These are phyloP conservation scores for Gossypioides kirkii DNA, from an alignment of 345 rosid genomes.

Conservation along the genomic window DNA sequence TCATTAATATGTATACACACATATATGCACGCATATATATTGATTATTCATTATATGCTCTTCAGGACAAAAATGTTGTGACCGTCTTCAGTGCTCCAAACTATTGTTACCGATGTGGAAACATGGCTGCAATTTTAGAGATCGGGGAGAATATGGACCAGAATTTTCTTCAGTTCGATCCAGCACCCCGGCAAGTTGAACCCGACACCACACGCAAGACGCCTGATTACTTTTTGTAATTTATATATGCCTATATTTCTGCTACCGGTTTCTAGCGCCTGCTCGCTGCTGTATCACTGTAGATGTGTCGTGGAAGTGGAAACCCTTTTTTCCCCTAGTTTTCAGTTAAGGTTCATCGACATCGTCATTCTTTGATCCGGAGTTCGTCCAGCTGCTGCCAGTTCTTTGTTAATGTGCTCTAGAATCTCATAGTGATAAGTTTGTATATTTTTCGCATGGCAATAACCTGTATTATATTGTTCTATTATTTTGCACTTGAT, in stretches of 20 bases:
- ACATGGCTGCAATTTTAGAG: constrained; percentile 96
- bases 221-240: constrained; percentile 94
- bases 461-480: too few relatives aligned
- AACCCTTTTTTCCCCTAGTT: constrained; percentile 21
- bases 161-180: constrained; percentile 73
- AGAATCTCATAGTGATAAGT: constrained; percentile 19
- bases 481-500: too few relatives aligned
- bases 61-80: constrained; percentile 83
- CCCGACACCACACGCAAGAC: constrained; percentile 93
- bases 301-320: constrained; percentile 36
- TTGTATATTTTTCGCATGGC: constrained; percentile 23
- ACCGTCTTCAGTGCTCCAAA: constrained; percentile 96
- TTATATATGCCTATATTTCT: not conserved
- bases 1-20: too few relatives aligned
- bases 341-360: constrained; percentile 39
- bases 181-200: constrained; percentile 88
- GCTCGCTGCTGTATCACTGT: constrained; percentile 32
- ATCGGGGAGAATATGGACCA: constrained; percentile 31
- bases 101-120: constrained; percentile 92
- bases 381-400: constrained; percentile 26
- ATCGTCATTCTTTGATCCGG: constrained; percentile 39
- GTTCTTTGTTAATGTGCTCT: constrained; percentile 30
- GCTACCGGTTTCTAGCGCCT: constrained; percentile 28
- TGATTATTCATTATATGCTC: not conserved
- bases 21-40: too few relatives aligned